These are phyloP conservation scores for Astraeus odoratus DNA, from an alignment of 768 basidiomycete species.

Conservation along the genomic window DNA sequence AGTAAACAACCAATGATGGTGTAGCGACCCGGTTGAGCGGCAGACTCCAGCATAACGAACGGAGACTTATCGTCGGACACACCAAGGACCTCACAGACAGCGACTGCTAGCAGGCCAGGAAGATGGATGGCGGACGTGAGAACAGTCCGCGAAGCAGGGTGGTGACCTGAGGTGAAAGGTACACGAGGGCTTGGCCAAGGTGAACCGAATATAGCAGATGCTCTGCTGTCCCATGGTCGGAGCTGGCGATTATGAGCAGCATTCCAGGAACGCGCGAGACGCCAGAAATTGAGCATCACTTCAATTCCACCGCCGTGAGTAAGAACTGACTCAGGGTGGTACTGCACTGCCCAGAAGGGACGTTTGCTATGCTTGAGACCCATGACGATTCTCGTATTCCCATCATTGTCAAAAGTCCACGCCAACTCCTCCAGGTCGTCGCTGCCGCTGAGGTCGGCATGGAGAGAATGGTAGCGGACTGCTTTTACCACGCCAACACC, in stretches of 20 bases:
- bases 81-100: slow-evolving; percentile 57
- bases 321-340: slow-evolving; percentile 81
- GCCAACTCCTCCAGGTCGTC: slow-evolving; percentile 59
- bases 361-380: slow-evolving; percentile 53
- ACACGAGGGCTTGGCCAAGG: slow-evolving; percentile 50
- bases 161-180: slow-evolving; percentile 11
- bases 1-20: slow-evolving; percentile 64
- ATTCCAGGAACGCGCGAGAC: slow-evolving; percentile 55
- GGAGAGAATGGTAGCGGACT: slow-evolving; percentile 78
- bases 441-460: slow-evolving; percentile 41
- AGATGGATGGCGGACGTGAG: slow-evolving; percentile 36
- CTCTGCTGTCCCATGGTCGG: slow-evolving; percentile 34
- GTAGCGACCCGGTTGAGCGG: slow-evolving; percentile 65
- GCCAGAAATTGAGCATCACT: slow-evolving; percentile 71
- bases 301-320: slow-evolving; percentile 64
- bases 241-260: slow-evolving; percentile 29
- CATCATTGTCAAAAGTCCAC: slow-evolving; percentile 62
- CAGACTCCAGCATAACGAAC: slow-evolving; percentile 72
- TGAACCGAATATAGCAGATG: slow-evolving; percentile 35
- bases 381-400: slow-evolving; percentile 71
- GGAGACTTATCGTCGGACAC: slow-evolving; percentile 50
- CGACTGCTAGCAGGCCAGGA: slow-evolving; percentile 34
- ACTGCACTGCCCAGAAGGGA: slow-evolving; percentile 87
- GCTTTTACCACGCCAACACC: slow-evolving; percentile 47
- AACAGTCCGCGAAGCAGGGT: slow-evolving; percentile 23